Base-by-base conservation (phyloP, 768 basidiomycete genomes). In the Leccinellum albellum region DNA sequence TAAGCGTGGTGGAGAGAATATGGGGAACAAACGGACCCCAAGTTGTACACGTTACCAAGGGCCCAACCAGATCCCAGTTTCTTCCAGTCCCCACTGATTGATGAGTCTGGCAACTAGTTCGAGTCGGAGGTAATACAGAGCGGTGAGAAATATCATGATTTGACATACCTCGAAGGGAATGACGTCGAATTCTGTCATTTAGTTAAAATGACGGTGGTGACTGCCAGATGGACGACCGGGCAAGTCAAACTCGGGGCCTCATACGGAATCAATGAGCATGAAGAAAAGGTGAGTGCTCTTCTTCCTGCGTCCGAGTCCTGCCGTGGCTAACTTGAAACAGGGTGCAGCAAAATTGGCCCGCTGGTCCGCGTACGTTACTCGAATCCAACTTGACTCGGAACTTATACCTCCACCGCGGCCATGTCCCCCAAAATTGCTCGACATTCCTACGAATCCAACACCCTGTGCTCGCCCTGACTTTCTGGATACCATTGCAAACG, bases 391-490 rank as follows among this genome's bases (percentile, higher is more conserved):
- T n/a, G n/a, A n/a, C n/a, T n/a, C n/a, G n/a, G n/a, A n/a, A n/a
- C n/a, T n/a, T n/a, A 83, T 99, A 3, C 96, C 96, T 2, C 80
- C 94, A 13, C 96, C 96, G n/a, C n/a, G n/a, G 28, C 94, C 97
- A 79, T 98, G 91, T 79, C 97, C 97, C 6, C 95, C 96, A 26
- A 96, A 97, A 74, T 76, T 98, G 4, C 80, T 99, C 66, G 82
- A 95, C 57, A 89, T 98, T 54, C 86, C 89, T n/a, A 97, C 96
- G 32, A 83, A 90, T 68, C 88, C 94, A 5, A 81, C 83, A 70
- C 89, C 95, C 45, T 94, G 96, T 70, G 88, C 92, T 15, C 82
- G 83, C n/a, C 89, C 92, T 6, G 90, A 90, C 64, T 95, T 94
- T 63, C 80, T 95, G 33, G 83, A 90, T 60, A 81, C 86, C 6